Evolutionary conservation across 2,329 filamentous ascomycete species (phyloP).

Genomic region (Trichoderma sp.): DNA sequence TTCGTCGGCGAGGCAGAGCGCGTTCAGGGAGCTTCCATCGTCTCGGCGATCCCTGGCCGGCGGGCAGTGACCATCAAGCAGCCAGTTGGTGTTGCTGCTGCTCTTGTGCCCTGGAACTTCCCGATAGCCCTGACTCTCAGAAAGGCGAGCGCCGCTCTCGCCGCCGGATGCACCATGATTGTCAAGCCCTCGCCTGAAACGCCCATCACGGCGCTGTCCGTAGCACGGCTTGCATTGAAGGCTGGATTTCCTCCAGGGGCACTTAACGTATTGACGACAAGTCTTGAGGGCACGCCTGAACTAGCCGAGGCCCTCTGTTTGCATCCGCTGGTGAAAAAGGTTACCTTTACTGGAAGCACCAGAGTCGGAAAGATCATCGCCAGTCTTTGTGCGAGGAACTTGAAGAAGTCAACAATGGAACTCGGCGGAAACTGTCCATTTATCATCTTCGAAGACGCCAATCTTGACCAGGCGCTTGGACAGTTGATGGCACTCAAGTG

Average conservation of each 20-base stretch:
- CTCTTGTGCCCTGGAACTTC: conserved; percentile 59
- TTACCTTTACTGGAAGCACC: conserved; percentile 78
- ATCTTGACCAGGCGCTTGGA: conserved; percentile 65
- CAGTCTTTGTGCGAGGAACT: conserved; percentile 58
- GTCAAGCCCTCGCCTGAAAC: conserved; percentile 74
- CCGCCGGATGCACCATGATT: conserved; percentile 76
- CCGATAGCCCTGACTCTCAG: conserved; percentile 54
- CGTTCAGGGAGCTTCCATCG: conserved; percentile 61
- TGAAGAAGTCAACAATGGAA: conserved; percentile 70
- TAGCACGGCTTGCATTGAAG: conserved; percentile 67
- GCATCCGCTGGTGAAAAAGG: conserved; percentile 56
- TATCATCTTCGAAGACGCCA: conserved; percentile 69
- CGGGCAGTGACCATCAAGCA: conserved; percentile 70
- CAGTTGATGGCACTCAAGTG: conserved; percentile 68
- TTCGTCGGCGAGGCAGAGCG: conserved; percentile 56
- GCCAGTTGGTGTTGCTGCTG: conserved; percentile 42
- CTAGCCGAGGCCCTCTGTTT: conserved; percentile 52
- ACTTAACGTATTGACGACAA: conserved; percentile 56
- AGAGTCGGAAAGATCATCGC: conserved; percentile 68
- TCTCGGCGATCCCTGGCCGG: conserved; percentile 62
- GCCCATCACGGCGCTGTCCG: conserved; percentile 69
- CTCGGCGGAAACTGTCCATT: conserved; percentile 70
- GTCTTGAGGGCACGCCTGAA: conserved; percentile 47
- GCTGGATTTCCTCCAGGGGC: conserved; percentile 77
- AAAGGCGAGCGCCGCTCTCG: conserved; percentile 58